Base-by-base conservation (phyloP, 2,329 filamentous ascomycete genomes). In the Exophiala phaeomuriformis region DNA sequence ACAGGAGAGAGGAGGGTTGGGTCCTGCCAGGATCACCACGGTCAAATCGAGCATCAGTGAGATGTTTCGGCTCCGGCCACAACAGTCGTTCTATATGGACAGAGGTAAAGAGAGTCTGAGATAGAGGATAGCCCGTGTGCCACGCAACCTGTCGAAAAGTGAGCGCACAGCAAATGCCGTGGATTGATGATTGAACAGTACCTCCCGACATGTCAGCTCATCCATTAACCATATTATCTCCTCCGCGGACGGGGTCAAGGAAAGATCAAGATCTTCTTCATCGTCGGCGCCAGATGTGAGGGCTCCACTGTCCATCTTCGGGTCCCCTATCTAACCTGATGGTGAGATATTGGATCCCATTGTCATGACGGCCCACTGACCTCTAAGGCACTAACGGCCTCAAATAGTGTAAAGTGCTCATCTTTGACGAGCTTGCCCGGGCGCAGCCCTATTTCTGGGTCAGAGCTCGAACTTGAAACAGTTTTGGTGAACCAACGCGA, bases 291-390 rank as follows among this genome's bases (percentile, higher is more conserved):
- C 86, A 5, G 85, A 81, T 19, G 82, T 78, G 4, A 94, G 75
- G 61, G 85, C 90, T 30, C 93, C 93, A 66, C 89, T 96, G 70
- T 98, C 93, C 93, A 98, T 98, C 72, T 97, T 98, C 1, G 88
- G 84, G 66, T 98, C 93, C 88, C 96, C 96, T 64, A 98, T 95
- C 93, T 98, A 64, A 49, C 29, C 39, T 19, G 1, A 10, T n/a
- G 19, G 12, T 58, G 36, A 61, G 47, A 5, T n/a, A 8, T 7
- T 37, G 9, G 29, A 28, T n/a, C 5, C 19, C 6, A 29, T 3
- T 12, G 6, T 9, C n/a, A 9, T 35, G n/a, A 9, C 19, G 8
- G 5, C 19, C 3, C 52, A 64, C 71, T 51, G 61, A 77, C 75
- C 76, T 85, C 82, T 55, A 85, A 72, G 58, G 82, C 82, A 55